Conservation (phyloP, 1,284 basidiomycete species). For the Dichomitus squalens region DNA sequence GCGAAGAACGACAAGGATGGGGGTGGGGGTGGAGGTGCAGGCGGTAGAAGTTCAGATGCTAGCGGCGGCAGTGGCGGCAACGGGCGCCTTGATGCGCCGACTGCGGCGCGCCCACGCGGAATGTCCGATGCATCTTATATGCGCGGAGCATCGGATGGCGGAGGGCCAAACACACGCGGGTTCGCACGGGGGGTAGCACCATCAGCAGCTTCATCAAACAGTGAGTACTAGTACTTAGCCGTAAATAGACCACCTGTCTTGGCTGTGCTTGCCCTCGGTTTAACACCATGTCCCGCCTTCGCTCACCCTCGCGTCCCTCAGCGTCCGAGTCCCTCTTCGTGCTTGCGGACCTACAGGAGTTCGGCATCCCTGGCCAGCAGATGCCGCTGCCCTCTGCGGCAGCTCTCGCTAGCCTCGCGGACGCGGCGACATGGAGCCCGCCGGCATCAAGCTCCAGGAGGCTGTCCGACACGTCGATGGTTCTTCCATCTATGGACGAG, state of each 20-base stretch:
- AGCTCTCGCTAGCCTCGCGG: neutral
- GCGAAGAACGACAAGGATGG: conserved; percentile 52
- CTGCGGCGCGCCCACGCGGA: conserved; percentile 49
- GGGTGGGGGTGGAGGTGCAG: conserved; percentile 9
- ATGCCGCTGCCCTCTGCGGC: neutral
- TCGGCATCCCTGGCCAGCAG: conserved; percentile 13
- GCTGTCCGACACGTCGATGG: conserved; percentile 11
- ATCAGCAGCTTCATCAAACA: neutral
- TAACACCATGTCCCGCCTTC: neutral
- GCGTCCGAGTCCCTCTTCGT: conserved; percentile 8
- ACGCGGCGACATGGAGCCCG: neutral
- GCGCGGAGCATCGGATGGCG: conserved; percentile 25
- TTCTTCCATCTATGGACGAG: conserved; percentile 14
- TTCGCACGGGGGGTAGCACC: conserved; percentile 11
- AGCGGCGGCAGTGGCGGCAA: conserved; percentile 36
- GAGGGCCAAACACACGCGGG: conserved; percentile 17
- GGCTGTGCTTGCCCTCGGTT: neutral
- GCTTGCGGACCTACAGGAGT: conserved; percentile 20
- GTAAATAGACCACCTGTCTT: neutral
- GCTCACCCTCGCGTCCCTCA: neutral
- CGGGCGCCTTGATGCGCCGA: conserved; percentile 22
- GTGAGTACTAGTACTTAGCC: conserved; percentile 1
- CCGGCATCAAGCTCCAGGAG: conserved; percentile 8
- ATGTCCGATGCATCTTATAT: conserved; percentile 47
- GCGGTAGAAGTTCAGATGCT: conserved; percentile 42